A percentile compares a stretch with the other conserved stretches of the same genome.
Conservation (phyloP, 768 basidiomycete species). For the Paxillus rubicundulus region DNA sequence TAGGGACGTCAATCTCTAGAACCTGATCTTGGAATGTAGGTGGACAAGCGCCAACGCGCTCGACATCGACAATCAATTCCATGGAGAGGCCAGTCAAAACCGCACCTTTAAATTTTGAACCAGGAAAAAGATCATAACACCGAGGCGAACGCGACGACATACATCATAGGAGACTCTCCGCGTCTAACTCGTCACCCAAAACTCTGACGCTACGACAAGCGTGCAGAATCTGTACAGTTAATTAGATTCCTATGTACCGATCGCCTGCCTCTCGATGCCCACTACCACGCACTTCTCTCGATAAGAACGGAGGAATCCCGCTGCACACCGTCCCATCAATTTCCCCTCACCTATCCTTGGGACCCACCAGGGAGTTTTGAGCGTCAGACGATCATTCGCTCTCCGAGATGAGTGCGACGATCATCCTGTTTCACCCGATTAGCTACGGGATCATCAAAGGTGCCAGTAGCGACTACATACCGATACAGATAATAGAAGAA, state of each 20-base stretch:
- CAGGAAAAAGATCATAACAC: constrained; percentile 18
- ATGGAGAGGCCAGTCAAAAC: too few species aligned
- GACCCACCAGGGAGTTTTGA: neutral
- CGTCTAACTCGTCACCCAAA: constrained; percentile 9
- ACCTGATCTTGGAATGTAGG: too few species aligned
- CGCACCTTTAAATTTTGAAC: too few species aligned
- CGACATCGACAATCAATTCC: too few species aligned
- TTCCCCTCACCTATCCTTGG: neutral
- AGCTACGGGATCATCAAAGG: neutral
- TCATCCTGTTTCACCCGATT: constrained; percentile 55
- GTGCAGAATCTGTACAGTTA: constrained; percentile 8
- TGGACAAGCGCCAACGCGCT: too few species aligned
- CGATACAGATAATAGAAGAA: constrained; percentile 92
- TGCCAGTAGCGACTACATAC: constrained; percentile 41
- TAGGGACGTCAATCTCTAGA: too few species aligned
- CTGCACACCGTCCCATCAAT: neutral
- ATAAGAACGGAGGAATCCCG: neutral
- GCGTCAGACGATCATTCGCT: constrained; percentile 46
- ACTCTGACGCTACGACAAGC: neutral
- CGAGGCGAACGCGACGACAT: constrained; percentile 13
- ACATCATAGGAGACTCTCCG: constrained; percentile 12
- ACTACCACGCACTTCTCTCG: neutral
- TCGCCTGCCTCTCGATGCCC: neutral
- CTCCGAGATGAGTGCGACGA: constrained; percentile 80
- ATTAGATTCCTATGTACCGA: constrained; percentile 18